A percentile compares a stretch with the other conserved stretches of the same genome.
Evolutionary conservation across 495 filamentous ascomycete species (phyloP).

Genomic region (Aspergillus saccharolyticus): DNA sequence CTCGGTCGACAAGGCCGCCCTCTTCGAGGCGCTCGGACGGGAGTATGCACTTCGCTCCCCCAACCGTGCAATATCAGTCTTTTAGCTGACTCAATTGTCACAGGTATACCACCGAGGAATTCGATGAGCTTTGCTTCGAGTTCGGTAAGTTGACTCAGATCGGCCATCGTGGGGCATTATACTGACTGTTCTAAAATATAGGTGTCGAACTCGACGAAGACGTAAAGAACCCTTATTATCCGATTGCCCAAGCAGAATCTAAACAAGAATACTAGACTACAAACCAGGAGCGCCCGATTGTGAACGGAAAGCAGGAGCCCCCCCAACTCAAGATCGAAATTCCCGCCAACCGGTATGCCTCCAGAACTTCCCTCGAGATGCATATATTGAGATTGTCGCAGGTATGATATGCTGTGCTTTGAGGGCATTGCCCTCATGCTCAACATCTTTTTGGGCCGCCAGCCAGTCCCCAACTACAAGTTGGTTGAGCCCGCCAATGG

Average conservation of each 20-base stretch:
- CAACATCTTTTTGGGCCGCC: constrained; percentile 83
- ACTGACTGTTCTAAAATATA: constrained; percentile 37
- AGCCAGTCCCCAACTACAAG: constrained; percentile 69
- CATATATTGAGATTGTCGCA: constrained; percentile 30
- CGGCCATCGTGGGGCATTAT: constrained; percentile 24
- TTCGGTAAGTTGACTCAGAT: constrained; percentile 58
- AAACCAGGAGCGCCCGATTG: constrained; percentile 63
- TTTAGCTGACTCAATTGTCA: constrained; percentile 6
- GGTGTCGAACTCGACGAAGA: constrained; percentile 97
- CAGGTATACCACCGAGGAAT: constrained; percentile 86
- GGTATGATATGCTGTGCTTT: constrained; percentile 98
- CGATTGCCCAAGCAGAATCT: background rate
- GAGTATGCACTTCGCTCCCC: constrained; percentile 53
- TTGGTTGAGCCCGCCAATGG: constrained; percentile 65
- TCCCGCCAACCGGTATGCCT: constrained; percentile 75
- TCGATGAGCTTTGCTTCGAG: constrained; percentile 97
- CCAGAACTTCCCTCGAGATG: background rate
- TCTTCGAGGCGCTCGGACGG: constrained; percentile 86
- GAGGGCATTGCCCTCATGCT: constrained; percentile 94
- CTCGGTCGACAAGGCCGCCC: constrained; percentile 86
- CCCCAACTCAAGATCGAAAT: constrained; percentile 98
- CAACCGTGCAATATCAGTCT: background rate
- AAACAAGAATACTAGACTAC: constrained; percentile 53
- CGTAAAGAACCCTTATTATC: constrained; percentile 33
- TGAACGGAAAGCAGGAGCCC: constrained; percentile 75